Evolutionary conservation across 2,329 filamentous ascomycete species (phyloP).

Genomic region (Arthrobotrys pseudoclavata): DNA sequence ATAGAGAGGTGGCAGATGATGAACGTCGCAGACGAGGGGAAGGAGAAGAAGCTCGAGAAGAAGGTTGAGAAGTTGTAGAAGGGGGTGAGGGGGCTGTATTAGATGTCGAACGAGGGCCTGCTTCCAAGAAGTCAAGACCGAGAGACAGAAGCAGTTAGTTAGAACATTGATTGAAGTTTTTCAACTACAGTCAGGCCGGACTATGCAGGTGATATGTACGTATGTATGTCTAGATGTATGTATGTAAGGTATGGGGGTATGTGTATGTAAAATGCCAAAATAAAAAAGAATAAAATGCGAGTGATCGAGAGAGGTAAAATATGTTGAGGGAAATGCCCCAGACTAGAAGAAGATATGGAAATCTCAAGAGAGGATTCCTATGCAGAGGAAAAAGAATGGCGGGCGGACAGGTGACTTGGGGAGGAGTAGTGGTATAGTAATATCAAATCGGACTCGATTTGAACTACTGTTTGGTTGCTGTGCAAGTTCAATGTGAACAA

Average conservation of each 20-base stretch:
- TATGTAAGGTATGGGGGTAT: conserved; percentile 23
- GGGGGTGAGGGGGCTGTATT: conserved; percentile 55
- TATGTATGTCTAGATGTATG: conserved; percentile 39
- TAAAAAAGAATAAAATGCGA: conserved; percentile 24
- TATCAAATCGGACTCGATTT: conserved; percentile 9
- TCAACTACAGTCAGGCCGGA: conserved; percentile 41
- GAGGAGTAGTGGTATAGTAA: conserved; percentile 1
- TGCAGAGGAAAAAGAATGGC: conserved; percentile 26
- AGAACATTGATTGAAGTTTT: conserved; percentile 52
- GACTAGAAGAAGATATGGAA: conserved; percentile 5
- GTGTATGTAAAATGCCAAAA: conserved; percentile 37
- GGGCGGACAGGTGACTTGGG: conserved; percentile 44
- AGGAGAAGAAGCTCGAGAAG: conserved; percentile 56
- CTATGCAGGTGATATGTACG: conserved; percentile 59
- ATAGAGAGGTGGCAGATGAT: conserved; percentile 49
- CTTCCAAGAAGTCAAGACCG: conserved; percentile 33
- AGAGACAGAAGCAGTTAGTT: conserved; percentile 58
- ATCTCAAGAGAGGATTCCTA: conserved; percentile 1
- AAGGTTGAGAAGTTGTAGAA: conserved; percentile 54
- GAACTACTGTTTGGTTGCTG: neutral
- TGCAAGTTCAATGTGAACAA: neutral
- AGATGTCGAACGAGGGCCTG: conserved; percentile 52
- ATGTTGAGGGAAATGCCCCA: conserved; percentile 10
- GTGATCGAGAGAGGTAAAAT: conserved; percentile 26
- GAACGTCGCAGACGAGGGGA: conserved; percentile 54